These are phyloP conservation scores for Bifiguratus adelaidae DNA, from an alignment of 192 early-diverging fungal genomes.

Conservation along the genomic window DNA sequence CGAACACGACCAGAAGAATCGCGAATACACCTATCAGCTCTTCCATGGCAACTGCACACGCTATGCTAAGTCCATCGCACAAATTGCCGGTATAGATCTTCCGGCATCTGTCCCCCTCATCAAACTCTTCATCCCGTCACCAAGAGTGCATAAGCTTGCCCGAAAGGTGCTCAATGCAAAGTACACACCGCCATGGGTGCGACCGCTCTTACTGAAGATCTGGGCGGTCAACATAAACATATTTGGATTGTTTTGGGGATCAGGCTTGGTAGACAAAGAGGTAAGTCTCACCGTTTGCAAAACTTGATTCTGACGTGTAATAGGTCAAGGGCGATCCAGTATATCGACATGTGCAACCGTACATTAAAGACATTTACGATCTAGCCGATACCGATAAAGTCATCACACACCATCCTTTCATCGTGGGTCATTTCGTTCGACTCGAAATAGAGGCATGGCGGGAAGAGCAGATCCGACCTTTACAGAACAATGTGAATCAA, in stretches of 20 bases:
- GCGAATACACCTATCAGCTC: slow-evolving; percentile 1
- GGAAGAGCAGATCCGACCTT: not conserved
- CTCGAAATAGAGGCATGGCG: not conserved
- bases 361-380: slow-evolving; percentile 1
- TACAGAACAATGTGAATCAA: not conserved
- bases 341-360: not conserved
- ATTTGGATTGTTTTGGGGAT: not conserved
- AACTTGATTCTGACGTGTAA: too few relatives aligned
- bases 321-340: not conserved
- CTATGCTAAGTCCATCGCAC: slow-evolving; percentile 1
- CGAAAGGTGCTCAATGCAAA: not conserved
- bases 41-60: slow-evolving; percentile 1
- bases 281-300: not conserved
- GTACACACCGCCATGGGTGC: not conserved
- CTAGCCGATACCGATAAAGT: not conserved
- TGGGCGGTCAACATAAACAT: not conserved
- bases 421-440: slow-evolving; percentile 1
- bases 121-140: not conserved
- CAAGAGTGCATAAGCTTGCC: not conserved
- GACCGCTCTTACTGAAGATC: not conserved
- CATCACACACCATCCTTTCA: slow-evolving; percentile 1
- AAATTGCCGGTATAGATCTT: not conserved
- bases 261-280: not conserved
- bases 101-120: not conserved
- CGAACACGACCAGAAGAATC: not conserved